Conservation (phyloP, 2,329 filamentous ascomycete species). For the Aspergillus sergii region DNA sequence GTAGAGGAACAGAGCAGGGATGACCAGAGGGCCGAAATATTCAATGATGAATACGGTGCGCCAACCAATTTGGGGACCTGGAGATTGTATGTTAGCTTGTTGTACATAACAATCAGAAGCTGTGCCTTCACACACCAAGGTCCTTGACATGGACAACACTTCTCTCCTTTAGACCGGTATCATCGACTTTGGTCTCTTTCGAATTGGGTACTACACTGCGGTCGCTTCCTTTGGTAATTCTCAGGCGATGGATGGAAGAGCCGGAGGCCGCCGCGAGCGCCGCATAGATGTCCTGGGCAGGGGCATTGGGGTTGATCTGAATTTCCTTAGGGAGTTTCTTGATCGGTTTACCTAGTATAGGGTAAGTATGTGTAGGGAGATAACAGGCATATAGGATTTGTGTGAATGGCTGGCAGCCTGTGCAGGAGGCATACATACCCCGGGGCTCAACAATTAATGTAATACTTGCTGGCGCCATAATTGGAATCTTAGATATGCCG, state of each 20-base stretch:
- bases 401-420: neutral
- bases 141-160: constrained; percentile 84
- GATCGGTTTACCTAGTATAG: constrained; percentile 59
- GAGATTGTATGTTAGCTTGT: constrained; percentile 23
- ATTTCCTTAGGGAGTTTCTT: constrained; percentile 61
- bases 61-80: constrained; percentile 89
- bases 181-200: constrained; percentile 54
- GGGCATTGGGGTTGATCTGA: constrained; percentile 54
- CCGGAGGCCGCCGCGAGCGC: constrained; percentile 57
- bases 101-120: neutral
- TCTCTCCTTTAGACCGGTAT: constrained; percentile 60
- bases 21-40: constrained; percentile 86
- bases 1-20: constrained; percentile 75
- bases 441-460: constrained; percentile 45
- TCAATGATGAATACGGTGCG: constrained; percentile 92
- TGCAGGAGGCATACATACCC: constrained; percentile 41
- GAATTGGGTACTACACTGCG: constrained; percentile 59
- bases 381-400: neutral
- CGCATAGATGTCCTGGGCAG: constrained; percentile 59
- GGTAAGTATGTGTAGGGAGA: constrained; percentile 7
- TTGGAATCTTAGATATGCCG: neutral
- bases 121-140: constrained; percentile 64
- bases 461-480: constrained; percentile 41
- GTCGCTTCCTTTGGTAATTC: constrained; percentile 67
- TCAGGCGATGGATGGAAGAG: constrained; percentile 61